Evolutionary conservation across 176 grass and related monocot genomes (phyloP).

Genomic region (Zea luxurians): DNA sequence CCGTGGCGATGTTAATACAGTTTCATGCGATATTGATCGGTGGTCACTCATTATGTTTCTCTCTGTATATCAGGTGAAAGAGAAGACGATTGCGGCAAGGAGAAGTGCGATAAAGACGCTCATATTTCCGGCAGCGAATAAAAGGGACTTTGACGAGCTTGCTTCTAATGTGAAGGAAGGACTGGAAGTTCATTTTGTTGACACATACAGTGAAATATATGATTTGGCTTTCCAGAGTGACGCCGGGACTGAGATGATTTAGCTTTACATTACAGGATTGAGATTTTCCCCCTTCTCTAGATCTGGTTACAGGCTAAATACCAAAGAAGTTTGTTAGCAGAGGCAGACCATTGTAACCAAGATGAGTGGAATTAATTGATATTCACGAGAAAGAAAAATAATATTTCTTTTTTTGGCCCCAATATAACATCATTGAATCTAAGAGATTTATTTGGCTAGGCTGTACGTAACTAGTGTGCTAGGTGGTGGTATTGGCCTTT

Average conservation of each 20-base stretch:
- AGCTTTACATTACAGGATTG: background rate
- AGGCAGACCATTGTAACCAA: slow-evolving; percentile 34
- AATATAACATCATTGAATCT: background rate
- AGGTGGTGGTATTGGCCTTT: background rate
- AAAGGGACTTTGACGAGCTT: slow-evolving; percentile 87
- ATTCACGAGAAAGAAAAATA: background rate
- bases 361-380: slow-evolving; percentile 19
- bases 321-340: no score
- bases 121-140: slow-evolving; percentile 89
- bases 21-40: background rate
- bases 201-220: slow-evolving; percentile 74
- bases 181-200: slow-evolving; percentile 84
- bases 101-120: slow-evolving; percentile 78
- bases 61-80: slow-evolving; percentile 77
- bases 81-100: slow-evolving; percentile 93
- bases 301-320: no score
- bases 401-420: background rate
- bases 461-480: background rate
- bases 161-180: slow-evolving; percentile 93
- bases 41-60: background rate
- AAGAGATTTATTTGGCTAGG: background rate
- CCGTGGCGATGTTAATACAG: background rate
- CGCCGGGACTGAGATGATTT: slow-evolving; percentile 10
- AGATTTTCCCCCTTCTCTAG: background rate
- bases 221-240: slow-evolving; percentile 62